Base-by-base conservation (phyloP, 2,329 filamentous ascomycete genomes). In the Tolypocladium capitatum region DNA sequence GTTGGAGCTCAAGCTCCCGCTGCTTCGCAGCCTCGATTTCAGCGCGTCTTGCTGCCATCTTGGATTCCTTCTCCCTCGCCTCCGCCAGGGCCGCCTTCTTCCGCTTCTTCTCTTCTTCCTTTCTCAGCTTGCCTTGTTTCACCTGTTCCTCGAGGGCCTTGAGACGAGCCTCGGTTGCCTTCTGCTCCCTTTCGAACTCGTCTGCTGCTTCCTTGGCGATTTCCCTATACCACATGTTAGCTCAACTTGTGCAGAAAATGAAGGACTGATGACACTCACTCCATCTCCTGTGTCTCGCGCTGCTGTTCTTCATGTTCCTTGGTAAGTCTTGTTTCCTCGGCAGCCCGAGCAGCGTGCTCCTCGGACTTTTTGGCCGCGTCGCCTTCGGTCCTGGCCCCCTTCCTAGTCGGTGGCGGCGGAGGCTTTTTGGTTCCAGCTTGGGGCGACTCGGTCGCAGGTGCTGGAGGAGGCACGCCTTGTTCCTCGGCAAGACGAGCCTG, bases 101-200 rank as follows among this genome's bases (percentile, higher is more conserved):
- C 57, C 79, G 84, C 53, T 83, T 86, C 73, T 94, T 96, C 69
- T 96, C 92, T 64, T 98, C 92, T 56, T 94, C 86, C 67, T 95
- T 97, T 73, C 88, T 91, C 46, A 97, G 70, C 70, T 97, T 98
- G 58, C 90, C 88, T 61, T 90, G 86, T 53, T 83, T 83, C 46
- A 97, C 89, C 65, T 96, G 89, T 63, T 97, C 89, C 66, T 98
- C 90, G 9, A 98, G 78, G 16, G 88, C 89, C 62, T 82, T 87
- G 24, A 97, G 76, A 45, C 90, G 87, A 52, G 86, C 85, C 56
- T 85, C 81, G 36, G 90, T 82, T 46, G 85, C 88, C 58, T 89
- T 80, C 47, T 84, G 84, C 66, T 96, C 89, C 55, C 76, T 80
- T 31, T 78, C 80, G 48, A 95, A 75, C 51, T 94, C 89, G 28